Base-by-base conservation (phyloP, 2,329 filamentous ascomycete genomes). In the Neonectria sp. region DNA sequence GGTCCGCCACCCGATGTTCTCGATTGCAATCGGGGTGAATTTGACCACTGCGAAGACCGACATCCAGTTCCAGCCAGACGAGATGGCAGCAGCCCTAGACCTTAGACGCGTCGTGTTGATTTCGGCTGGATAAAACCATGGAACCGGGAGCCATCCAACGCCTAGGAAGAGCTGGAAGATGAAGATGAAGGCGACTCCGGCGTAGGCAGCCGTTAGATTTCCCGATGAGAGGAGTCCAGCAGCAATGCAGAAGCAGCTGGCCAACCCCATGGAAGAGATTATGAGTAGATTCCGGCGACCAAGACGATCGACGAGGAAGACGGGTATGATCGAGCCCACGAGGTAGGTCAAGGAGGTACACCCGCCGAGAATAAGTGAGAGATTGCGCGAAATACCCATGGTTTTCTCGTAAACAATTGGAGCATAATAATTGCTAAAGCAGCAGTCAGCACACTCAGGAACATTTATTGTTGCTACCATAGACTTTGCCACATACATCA, bases 311-410 rank as follows among this genome's bases (percentile, higher is more conserved):
- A 70, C 68, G 8, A 82, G 73, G 55, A 80, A 79, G 4, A 84
- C 73, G 0, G 83, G 82, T 59, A 84, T 83, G 2, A 79, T 74
- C 0, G 79, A 82, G 8, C 81, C 82, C 15, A 81, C 76, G 9
- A 84, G 72, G 60, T 82, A 85, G 0, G 78, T 81, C 53, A 78
- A 77, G 25, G 79, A 79, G 33, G 78, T 80, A 58, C 77, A 81
- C 4, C 87, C 87, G 25, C 85, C 86, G 1, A 89, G 78, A 6
- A 89, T 82, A 45, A 89, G 77, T 35, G 86, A 85, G 37, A 89
- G 76, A n/a, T 86, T 82, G 2, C 84, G 81, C 13, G 76, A 76
- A 4, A 85, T 67, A 2, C 76, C 70, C 78, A 84, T 82, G 11
- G 77, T 79, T 1, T 78, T 69, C 49, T 82, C 73, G 53, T 81